Evolutionary conservation across 2,329 filamentous ascomycete species (phyloP).

Genomic region (Trichoderma breve): DNA sequence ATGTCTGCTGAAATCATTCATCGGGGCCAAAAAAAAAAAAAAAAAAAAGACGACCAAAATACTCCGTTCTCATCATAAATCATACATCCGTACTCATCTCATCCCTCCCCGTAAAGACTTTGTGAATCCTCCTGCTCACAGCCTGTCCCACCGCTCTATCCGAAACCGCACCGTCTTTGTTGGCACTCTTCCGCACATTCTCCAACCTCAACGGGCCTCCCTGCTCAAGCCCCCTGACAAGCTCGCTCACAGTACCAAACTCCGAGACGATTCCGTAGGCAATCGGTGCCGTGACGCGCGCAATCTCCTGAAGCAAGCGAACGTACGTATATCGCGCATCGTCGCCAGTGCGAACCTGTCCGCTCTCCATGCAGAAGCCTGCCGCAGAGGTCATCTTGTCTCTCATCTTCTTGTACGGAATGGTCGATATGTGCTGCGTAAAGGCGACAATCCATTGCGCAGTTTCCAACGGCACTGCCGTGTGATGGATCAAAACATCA

Average conservation of each 20-base stretch:
- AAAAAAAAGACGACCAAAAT: background rate
- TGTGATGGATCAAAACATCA: slow-evolving; percentile 68
- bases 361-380: slow-evolving; percentile 75
- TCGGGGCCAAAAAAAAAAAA: background rate
- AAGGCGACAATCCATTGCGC: slow-evolving; percentile 71
- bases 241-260: slow-evolving; percentile 55
- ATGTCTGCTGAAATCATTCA: background rate
- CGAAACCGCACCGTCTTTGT: slow-evolving; percentile 55
- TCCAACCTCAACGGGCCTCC: slow-evolving; percentile 62
- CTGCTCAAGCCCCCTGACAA: slow-evolving; percentile 58
- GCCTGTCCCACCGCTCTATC: slow-evolving; percentile 57
- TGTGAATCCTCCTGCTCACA: slow-evolving; percentile 57
- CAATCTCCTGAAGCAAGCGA: slow-evolving; percentile 74
- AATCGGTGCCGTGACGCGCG: slow-evolving; percentile 67
- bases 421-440: slow-evolving; percentile 75
- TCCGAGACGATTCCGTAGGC: slow-evolving; percentile 66
- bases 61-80: slow-evolving; percentile 14
- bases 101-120: slow-evolving; percentile 58
- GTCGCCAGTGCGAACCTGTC: slow-evolving; percentile 71
- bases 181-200: slow-evolving; percentile 56
- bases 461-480: slow-evolving; percentile 57
- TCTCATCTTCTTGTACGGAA: slow-evolving; percentile 63
- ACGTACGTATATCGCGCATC: slow-evolving; percentile 65
- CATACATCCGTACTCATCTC: slow-evolving; percentile 55
- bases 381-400: slow-evolving; percentile 52